Percentiles rank a stretch among this genome's conserved stretches.
Conservation (phyloP, 1,284 basidiomycete genomes). For the Papiliotrema laurentii region DNA sequence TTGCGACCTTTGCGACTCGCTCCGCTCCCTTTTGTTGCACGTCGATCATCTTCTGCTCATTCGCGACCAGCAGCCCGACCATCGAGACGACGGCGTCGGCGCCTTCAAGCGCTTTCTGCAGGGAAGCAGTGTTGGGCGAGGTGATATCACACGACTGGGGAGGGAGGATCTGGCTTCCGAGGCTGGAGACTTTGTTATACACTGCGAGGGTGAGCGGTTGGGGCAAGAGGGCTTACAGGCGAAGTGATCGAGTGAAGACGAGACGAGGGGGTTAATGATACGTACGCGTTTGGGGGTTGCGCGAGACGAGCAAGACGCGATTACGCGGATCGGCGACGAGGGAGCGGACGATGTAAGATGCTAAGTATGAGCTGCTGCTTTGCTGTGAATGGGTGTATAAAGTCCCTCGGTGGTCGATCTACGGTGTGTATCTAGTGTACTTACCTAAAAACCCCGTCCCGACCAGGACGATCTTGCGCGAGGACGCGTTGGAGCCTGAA, state of each 20-base stretch:
- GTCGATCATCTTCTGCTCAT: slow-evolving; percentile 55
- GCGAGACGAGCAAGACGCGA: slow-evolving; percentile 56
- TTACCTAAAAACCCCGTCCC: slow-evolving; percentile 64
- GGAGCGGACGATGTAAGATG: slow-evolving; percentile 56
- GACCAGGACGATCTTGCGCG: slow-evolving; percentile 58
- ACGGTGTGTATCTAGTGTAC: slow-evolving; percentile 5
- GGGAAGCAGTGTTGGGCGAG: slow-evolving; percentile 45
- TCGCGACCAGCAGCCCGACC: slow-evolving; percentile 61
- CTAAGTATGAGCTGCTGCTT: slow-evolving; percentile 34
- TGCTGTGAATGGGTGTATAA: not conserved
- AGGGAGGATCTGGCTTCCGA: slow-evolving; percentile 47
- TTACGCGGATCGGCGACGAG: slow-evolving; percentile 45
- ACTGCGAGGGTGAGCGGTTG: slow-evolving; percentile 5
- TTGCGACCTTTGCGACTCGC: slow-evolving; percentile 51
- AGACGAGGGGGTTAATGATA: slow-evolving; percentile 6
- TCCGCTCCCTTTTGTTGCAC: slow-evolving; percentile 62
- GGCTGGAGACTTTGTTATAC: slow-evolving; percentile 33
- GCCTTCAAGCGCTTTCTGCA: slow-evolving; percentile 53
- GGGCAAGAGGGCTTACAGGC: not conserved
- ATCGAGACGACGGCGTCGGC: slow-evolving; percentile 60
- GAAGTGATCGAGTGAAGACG: not conserved
- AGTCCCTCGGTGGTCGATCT: not conserved
- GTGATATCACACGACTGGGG: slow-evolving; percentile 58
- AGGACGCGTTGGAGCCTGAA: not conserved
- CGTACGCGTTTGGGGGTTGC: slow-evolving; percentile 52